Evolutionary conservation across 352 stramenopile species (phyloP).

Genomic region (Salisapilia sapeloensis): DNA sequence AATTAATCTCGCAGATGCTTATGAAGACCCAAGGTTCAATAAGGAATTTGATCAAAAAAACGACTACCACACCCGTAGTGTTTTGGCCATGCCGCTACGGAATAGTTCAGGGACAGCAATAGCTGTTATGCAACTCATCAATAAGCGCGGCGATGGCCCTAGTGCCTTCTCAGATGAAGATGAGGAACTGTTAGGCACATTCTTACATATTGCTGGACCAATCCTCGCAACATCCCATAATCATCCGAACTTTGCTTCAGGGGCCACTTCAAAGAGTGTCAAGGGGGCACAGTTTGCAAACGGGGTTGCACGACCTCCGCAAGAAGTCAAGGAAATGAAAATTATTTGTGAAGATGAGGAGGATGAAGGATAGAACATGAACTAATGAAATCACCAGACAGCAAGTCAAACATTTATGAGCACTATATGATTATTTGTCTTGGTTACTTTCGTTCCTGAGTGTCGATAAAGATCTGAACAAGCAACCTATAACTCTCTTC

Average conservation of each 20-base stretch:
- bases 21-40: conserved; percentile 80
- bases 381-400: background rate
- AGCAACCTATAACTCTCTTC: too few species aligned
- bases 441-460: conserved; percentile 1
- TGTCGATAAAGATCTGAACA: too few species aligned
- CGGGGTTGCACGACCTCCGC: conserved; percentile 15
- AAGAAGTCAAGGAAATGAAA: conserved; percentile 61
- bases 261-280: conserved; percentile 19
- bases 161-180: conserved; percentile 76
- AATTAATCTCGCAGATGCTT: conserved; percentile 77
- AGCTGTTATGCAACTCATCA: conserved; percentile 80
- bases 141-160: conserved; percentile 48
- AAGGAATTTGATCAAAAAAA: conserved; percentile 80
- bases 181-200: conserved; percentile 72
- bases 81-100: conserved; percentile 77
- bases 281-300: conserved; percentile 52
- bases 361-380: conserved; percentile 19
- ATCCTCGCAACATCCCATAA: conserved; percentile 79
- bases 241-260: conserved; percentile 30
- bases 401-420: background rate
- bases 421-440: background rate
- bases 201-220: conserved; percentile 76
- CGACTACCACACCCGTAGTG: conserved; percentile 71
- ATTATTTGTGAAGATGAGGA: conserved; percentile 69
- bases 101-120: conserved; percentile 60